phyloP scores from a whole-genome alignment of 1,284 basidiomycete species.

The Ustilago trichophora region DNA sequence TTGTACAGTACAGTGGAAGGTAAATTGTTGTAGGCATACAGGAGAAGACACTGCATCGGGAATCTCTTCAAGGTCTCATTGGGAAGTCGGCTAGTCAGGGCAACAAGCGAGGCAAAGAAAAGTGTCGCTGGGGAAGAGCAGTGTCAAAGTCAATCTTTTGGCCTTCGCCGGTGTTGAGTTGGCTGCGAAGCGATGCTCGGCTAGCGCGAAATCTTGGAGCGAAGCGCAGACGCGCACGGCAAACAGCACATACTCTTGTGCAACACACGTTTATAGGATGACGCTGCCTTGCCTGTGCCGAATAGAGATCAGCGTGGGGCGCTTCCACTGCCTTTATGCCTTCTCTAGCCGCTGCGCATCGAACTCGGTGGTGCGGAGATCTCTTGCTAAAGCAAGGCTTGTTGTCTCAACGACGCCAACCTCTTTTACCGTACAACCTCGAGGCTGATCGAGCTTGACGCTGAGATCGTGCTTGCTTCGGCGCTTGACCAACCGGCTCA shows the following conservation, averaged over 20 bases:
- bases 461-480: no score
- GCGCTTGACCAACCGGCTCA: background rate
- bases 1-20: no score
- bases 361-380: background rate
- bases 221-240: background rate
- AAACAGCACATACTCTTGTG: background rate
- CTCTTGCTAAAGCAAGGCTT: background rate
- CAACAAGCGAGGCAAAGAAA: background rate
- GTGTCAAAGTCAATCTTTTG: background rate
- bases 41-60: no score
- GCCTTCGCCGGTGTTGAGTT: background rate
- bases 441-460: no score
- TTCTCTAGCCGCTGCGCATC: no score
- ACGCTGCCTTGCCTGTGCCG: background rate
- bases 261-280: background rate
- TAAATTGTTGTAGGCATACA: no score
- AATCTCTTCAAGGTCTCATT: no score
- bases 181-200: conserved; percentile 9
- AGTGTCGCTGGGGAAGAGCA: background rate
- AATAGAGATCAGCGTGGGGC: conserved; percentile 1
- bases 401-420: no score
- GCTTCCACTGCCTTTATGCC: background rate
- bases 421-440: no score
- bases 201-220: conserved; percentile 1
- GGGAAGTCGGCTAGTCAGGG: no score